Evolutionary conservation across 129 eudicot species (phyloP).

Genomic region (Escallonia rubra): DNA sequence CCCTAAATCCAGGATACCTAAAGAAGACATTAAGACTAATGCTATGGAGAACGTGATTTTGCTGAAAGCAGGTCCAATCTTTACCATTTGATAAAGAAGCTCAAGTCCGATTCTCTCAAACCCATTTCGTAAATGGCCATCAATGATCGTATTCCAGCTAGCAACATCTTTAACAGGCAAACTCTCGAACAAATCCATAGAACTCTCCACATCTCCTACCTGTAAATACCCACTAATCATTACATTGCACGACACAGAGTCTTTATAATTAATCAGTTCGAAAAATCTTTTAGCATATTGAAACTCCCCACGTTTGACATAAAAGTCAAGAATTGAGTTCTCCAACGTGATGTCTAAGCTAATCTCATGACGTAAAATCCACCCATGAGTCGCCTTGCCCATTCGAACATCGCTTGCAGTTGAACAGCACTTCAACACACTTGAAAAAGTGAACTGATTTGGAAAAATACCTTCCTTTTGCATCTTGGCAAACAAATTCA

Average conservation of each 20-base stretch:
- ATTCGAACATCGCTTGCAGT: constrained; percentile 26
- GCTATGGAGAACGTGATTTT: constrained; percentile 61
- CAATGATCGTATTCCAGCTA: constrained; percentile 82
- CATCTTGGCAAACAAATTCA: constrained; percentile 50
- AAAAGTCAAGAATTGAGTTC: constrained; percentile 66
- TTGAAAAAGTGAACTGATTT: constrained; percentile 65
- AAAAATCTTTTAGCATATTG: constrained; percentile 40
- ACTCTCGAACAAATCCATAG: constrained; percentile 43
- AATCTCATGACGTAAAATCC: constrained; percentile 51
- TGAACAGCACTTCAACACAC: constrained; percentile 65
- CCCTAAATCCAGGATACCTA: constrained; percentile 40
- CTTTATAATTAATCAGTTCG: constrained; percentile 37
- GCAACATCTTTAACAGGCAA: constrained; percentile 51
- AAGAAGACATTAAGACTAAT: constrained; percentile 42
- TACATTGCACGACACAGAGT: constrained; percentile 67
- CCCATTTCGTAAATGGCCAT: constrained; percentile 52
- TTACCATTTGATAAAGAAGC: constrained; percentile 61
- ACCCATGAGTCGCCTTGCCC: constrained; percentile 60
- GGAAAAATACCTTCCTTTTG: constrained; percentile 40
- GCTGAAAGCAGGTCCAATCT: constrained; percentile 26
- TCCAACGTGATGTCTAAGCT: constrained; percentile 39
- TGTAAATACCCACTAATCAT: constrained; percentile 47
- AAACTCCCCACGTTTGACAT: constrained; percentile 49
- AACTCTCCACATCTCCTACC: constrained; percentile 39
- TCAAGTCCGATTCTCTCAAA: constrained; percentile 36